phyloP scores from a whole-genome alignment of 148 eudicot species.

The Silene uniflora region DNA sequence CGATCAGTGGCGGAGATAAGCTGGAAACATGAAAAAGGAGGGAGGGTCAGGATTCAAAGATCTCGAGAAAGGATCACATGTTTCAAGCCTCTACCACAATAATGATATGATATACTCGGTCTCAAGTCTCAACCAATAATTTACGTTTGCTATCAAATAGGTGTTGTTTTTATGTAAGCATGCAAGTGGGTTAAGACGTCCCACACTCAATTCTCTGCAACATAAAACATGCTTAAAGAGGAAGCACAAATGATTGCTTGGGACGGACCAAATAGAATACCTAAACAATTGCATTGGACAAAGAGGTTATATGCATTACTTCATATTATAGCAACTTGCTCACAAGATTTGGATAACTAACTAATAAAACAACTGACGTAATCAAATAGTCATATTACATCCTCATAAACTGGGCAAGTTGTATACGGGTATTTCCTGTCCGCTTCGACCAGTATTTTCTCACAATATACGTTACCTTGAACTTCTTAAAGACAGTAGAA shows the following conservation, averaged over 20 bases:
- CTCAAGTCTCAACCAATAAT: not conserved
- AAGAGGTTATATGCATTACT: too few relatives aligned
- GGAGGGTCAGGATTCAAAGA: not conserved
- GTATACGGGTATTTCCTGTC: not conserved
- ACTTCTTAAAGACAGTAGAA: too few relatives aligned
- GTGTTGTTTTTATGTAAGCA: not conserved
- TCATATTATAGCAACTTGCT: not conserved
- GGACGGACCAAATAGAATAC: not conserved
- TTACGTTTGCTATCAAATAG: too few relatives aligned
- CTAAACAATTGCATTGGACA: too few relatives aligned
- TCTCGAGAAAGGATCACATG: not conserved
- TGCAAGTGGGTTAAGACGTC: not conserved
- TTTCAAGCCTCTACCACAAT: not conserved
- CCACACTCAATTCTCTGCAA: not conserved
- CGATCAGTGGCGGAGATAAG: conserved; percentile 91
- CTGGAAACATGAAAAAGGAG: conserved; percentile 36
- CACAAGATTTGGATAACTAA: not conserved
- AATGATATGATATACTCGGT: too few relatives aligned
- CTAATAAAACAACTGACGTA: not conserved
- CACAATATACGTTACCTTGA: too few relatives aligned
- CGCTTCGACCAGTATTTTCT: too few relatives aligned
- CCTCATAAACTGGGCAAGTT: not conserved
- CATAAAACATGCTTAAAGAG: not conserved
- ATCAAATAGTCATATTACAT: not conserved
- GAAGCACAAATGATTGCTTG: not conserved